Percentiles rank a stretch among this genome's conserved stretches.
Evolutionary conservation across 2,329 filamentous ascomycete genomes (phyloP).

Genomic region (Phaeosphaeriaceae sp.): DNA sequence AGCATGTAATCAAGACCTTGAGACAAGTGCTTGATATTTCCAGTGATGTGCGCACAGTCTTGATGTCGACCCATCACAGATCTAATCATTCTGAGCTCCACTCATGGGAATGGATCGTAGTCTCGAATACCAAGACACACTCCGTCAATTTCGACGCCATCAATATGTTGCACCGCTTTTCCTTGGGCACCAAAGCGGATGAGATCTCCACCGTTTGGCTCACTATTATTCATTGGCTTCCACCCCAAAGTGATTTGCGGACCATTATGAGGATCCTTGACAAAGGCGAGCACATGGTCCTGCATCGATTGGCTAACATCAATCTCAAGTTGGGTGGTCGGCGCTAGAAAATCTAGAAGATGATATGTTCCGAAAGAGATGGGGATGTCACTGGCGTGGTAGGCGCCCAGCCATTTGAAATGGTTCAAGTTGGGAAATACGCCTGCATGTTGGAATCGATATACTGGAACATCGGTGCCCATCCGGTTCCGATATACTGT

Average conservation of each 20-base stretch:
- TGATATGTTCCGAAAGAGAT: conserved; percentile 28
- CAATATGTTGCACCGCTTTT: conserved; percentile 14
- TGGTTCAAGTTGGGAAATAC: conserved; percentile 15
- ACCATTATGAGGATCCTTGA: conserved; percentile 30
- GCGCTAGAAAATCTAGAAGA: conserved; percentile 7
- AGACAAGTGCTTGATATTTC: no score
- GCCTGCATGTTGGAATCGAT: conserved; percentile 17
- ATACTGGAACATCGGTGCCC: conserved; percentile 11
- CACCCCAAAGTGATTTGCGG: conserved; percentile 14
- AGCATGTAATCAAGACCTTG: no score
- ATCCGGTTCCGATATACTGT: conserved; percentile 13
- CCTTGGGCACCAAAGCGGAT: conserved; percentile 18
- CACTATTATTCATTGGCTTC: conserved; percentile 11
- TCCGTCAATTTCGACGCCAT: conserved; percentile 19
- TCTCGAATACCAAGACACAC: conserved; percentile 16
- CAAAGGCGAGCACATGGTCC: conserved; percentile 39
- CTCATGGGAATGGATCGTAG: conserved; percentile 14
- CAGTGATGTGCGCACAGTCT: no score
- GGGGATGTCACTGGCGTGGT: conserved; percentile 25
- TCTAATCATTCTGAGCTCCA: no score
- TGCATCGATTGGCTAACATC: conserved; percentile 42
- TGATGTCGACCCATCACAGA: no score
- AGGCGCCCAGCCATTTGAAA: conserved; percentile 18
- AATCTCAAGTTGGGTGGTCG: conserved; percentile 27
- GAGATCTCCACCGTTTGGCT: conserved; percentile 13